These are phyloP conservation scores for Persicaria tinctoria DNA, from an alignment of 148 eudicot genomes.

Conservation along the genomic window DNA sequence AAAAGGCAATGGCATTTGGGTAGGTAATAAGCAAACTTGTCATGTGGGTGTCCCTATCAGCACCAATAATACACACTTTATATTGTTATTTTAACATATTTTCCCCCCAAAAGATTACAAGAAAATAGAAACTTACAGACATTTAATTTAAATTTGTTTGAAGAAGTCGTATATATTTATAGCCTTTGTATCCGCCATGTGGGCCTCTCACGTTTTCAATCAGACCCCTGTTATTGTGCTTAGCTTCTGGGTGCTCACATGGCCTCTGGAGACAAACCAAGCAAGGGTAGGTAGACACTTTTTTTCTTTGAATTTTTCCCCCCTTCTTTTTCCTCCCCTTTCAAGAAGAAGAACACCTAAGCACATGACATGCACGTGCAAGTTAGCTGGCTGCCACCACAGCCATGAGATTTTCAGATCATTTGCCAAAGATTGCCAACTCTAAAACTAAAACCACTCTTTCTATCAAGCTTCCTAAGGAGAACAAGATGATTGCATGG, in stretches of 20 bases:
- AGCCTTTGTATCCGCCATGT: constrained; percentile 22
- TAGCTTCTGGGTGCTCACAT: constrained; percentile 27
- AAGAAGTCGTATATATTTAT: constrained; percentile 22
- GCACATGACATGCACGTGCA: constrained; percentile 51
- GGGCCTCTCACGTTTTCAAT: constrained; percentile 20
- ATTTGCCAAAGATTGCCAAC: constrained; percentile 14
- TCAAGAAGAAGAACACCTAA: constrained; percentile 11
- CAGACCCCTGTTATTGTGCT: constrained; percentile 20
- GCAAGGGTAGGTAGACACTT: constrained; percentile 6
- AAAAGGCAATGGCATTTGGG: neutral
- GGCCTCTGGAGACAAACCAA: constrained; percentile 27
- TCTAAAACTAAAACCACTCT: neutral
- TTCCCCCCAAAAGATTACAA: neutral
- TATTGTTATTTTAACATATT: too few relatives aligned
- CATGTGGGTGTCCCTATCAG: constrained; percentile 24
- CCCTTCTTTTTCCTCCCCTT: constrained; percentile 15
- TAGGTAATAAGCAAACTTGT: neutral
- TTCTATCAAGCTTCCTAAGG: neutral
- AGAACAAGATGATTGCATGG: neutral
- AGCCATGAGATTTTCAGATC: constrained; percentile 13
- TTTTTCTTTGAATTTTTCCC: constrained; percentile 8
- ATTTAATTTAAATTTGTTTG: neutral
- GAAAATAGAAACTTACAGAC: too few relatives aligned
- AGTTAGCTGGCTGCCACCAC: constrained; percentile 32
- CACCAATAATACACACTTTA: too few relatives aligned